A percentile compares a stretch with the other conserved stretches of the same genome.
These are phyloP conservation scores for Petunia hybrid DNA, from an alignment of 305 asterid species.

Conservation along the genomic window DNA sequence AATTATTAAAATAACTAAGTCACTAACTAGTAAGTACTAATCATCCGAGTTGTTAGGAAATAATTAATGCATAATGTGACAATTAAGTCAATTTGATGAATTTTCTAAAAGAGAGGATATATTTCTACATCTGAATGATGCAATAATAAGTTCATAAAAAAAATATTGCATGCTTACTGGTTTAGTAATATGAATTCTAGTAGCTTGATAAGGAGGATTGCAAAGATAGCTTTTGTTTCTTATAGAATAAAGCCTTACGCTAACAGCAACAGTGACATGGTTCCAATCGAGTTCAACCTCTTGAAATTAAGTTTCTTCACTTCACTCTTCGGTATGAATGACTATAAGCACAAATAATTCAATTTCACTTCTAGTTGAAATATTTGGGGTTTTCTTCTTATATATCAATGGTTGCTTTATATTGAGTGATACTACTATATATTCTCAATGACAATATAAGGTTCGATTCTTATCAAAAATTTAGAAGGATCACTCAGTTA, in stretches of 20 bases:
- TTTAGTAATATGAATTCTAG: not conserved
- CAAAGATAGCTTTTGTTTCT: not conserved
- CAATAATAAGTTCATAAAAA: no score
- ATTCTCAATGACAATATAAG: no score
- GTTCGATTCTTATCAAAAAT: no score
- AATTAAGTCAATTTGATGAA: no score
- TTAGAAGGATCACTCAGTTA: not conserved
- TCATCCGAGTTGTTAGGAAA: not conserved
- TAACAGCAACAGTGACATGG: not conserved
- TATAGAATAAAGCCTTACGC: not conserved
- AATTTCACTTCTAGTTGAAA: not conserved
- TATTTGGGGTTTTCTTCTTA: not conserved
- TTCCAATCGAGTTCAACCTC: constrained; percentile 11
- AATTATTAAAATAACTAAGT: no score
- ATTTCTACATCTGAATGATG: no score
- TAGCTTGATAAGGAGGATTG: not conserved
- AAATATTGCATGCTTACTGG: no score
- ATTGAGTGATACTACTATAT: not conserved
- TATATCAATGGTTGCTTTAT: not conserved
- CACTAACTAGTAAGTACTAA: no score
- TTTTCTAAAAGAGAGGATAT: no score
- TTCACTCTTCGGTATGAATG: not conserved
- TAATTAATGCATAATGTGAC: no score
- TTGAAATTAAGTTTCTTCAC: constrained; percentile 18
- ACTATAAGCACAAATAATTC: not conserved